Evolutionary conservation across 495 filamentous ascomycete genomes (phyloP).

Genomic region (Lichina pygmaea): DNA sequence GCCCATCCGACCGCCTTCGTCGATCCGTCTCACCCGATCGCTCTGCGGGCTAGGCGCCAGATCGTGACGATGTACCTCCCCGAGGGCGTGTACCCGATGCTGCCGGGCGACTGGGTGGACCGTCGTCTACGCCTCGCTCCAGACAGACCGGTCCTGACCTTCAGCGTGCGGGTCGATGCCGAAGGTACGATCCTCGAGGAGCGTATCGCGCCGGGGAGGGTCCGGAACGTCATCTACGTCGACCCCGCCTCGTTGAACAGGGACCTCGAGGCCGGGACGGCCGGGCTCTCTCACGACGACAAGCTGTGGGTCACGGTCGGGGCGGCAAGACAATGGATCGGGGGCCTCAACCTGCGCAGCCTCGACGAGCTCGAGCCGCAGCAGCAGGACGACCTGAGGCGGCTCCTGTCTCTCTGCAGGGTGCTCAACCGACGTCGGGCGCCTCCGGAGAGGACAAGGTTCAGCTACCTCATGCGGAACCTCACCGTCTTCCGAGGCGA

Average conservation of each 20-base stretch:
- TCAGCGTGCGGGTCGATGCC: conserved; percentile 44
- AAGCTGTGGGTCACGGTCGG: background rate
- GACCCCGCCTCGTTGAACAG: conserved; percentile 30
- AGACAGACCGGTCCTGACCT: conserved; percentile 46
- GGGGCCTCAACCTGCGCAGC: background rate
- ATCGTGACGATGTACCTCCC: conserved; percentile 46
- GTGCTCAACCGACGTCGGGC: background rate
- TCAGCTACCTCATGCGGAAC: background rate
- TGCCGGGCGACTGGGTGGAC: conserved; percentile 28
- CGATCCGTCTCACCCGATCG: conserved; percentile 23
- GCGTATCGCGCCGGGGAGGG: conserved; percentile 40
- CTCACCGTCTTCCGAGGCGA: conserved; percentile 5
- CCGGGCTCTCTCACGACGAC: background rate
- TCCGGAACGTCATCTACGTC: conserved; percentile 46
- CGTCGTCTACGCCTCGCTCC: conserved; percentile 40
- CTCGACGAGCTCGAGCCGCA: background rate
- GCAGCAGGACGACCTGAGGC: background rate
- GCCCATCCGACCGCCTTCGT: conserved; percentile 89
- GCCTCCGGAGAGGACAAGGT: background rate
- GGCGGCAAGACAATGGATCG: background rate
- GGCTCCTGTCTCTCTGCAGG: background rate
- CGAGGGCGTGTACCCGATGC: conserved; percentile 46
- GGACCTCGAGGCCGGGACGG: conserved; percentile 2
- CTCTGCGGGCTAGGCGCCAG: conserved; percentile 34
- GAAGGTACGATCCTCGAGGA: conserved; percentile 40